These are phyloP conservation scores for Fabrea salina DNA, from an alignment of 169 alveolate species.

Conservation along the genomic window DNA sequence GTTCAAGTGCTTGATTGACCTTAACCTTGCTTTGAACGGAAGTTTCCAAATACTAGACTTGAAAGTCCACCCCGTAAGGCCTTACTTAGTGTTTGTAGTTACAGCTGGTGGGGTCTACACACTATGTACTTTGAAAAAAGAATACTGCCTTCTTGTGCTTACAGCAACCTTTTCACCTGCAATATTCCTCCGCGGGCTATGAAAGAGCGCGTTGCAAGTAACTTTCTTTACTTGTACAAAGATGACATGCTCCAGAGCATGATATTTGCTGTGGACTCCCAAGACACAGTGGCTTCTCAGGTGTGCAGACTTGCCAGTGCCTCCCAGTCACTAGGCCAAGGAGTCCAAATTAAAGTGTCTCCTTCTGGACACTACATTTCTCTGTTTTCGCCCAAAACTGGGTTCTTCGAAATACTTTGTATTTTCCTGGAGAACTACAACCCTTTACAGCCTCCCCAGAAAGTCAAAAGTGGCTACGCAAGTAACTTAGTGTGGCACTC, in stretches of 20 bases:
- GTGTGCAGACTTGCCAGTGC: not conserved
- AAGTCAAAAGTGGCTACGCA: not conserved
- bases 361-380: constrained; percentile 7
- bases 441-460: not conserved
- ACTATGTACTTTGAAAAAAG: not conserved
- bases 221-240: constrained; percentile 2
- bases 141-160: not conserved
- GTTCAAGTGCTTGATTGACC: not conserved
- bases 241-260: not conserved
- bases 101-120: not conserved
- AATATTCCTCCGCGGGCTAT: not conserved
- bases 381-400: not conserved
- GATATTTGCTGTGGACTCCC: not conserved
- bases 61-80: not conserved
- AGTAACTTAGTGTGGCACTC: not conserved
- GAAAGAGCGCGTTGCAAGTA: not conserved
- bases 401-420: not conserved
- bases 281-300: not conserved
- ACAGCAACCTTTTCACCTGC: not conserved
- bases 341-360: not conserved
- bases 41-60: not conserved
- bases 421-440: not conserved
- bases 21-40: not conserved
- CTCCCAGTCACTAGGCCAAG: not conserved
- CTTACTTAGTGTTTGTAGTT: constrained; percentile 1